Evolutionary conservation across 306 rosid species (phyloP).

Genomic region (Fagus crenata): DNA sequence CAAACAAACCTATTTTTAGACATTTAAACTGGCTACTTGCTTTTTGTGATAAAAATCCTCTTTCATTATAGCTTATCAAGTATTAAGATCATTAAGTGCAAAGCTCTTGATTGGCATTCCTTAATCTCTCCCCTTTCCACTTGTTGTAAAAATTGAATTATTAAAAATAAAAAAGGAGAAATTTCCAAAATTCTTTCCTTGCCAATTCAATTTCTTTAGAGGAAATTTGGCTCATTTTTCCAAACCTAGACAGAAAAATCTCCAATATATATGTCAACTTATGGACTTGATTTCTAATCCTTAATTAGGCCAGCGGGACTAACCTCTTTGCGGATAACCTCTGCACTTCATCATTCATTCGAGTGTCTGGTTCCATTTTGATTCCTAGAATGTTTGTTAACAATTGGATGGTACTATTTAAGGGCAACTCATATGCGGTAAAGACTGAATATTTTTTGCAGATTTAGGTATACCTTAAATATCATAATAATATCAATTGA

Average conservation of each 20-base stretch:
- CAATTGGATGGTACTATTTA: conserved; percentile 8
- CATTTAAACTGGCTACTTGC: too few species aligned
- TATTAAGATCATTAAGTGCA: not conserved
- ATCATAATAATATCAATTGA: not conserved
- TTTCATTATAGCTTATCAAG: not conserved
- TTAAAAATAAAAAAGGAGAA: not conserved
- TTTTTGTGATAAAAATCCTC: not conserved
- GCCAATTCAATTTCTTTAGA: not conserved
- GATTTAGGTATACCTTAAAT: not conserved
- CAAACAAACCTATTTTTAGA: too few species aligned
- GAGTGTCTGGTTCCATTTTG: conserved; percentile 40
- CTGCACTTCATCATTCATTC: conserved; percentile 26
- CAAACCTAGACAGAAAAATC: not conserved
- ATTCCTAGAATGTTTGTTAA: not conserved
- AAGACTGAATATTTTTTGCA: not conserved
- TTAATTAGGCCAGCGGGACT: not conserved
- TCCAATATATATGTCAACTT: not conserved
- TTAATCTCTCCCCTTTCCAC: too few species aligned
- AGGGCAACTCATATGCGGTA: not conserved
- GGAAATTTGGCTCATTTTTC: not conserved
- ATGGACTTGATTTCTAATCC: not conserved
- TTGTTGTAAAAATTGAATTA: too few species aligned
- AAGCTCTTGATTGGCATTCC: too few species aligned
- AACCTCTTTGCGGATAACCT: conserved; percentile 46
- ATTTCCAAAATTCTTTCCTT: not conserved